phyloP scores from a whole-genome alignment of 805 yeast species.

The Suhomyces kilbournensis region DNA sequence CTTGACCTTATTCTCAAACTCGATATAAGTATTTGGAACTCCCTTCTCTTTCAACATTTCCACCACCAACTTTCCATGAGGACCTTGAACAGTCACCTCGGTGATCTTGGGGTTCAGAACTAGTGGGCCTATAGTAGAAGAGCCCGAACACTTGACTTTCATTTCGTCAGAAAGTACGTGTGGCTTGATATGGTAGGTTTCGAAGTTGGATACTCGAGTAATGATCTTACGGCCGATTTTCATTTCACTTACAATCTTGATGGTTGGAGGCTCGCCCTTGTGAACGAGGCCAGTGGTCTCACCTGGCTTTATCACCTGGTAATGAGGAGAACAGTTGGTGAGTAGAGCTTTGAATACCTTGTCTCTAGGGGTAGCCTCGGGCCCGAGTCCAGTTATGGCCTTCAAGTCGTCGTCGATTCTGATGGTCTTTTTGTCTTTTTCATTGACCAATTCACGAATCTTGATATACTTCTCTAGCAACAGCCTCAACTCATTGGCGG shows the following conservation, averaged over 20 bases:
- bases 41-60: constrained; percentile 61
- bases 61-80: constrained; percentile 65
- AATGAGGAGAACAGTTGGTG: constrained; percentile 48
- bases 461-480: constrained; percentile 57
- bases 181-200: constrained; percentile 62
- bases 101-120: constrained; percentile 50
- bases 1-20: constrained; percentile 59
- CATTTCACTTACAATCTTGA: constrained; percentile 65
- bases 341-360: constrained; percentile 44
- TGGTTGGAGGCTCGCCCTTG: constrained; percentile 68
- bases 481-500: constrained; percentile 51
- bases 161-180: constrained; percentile 64
- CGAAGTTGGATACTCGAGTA: constrained; percentile 70
- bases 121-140: constrained; percentile 69
- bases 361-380: constrained; percentile 38
- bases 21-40: constrained; percentile 62
- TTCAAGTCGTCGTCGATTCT: constrained; percentile 52
- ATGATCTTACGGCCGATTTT: constrained; percentile 80
- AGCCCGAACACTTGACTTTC: constrained; percentile 82
- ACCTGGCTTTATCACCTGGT: constrained; percentile 48
- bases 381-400: constrained; percentile 34
- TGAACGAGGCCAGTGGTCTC: constrained; percentile 34
- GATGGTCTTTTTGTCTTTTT: constrained; percentile 52
- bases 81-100: constrained; percentile 89
- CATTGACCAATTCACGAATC: constrained; percentile 47